phyloP scores from a whole-genome alignment of 129 eudicot species.

The Lactuca sativa region DNA sequence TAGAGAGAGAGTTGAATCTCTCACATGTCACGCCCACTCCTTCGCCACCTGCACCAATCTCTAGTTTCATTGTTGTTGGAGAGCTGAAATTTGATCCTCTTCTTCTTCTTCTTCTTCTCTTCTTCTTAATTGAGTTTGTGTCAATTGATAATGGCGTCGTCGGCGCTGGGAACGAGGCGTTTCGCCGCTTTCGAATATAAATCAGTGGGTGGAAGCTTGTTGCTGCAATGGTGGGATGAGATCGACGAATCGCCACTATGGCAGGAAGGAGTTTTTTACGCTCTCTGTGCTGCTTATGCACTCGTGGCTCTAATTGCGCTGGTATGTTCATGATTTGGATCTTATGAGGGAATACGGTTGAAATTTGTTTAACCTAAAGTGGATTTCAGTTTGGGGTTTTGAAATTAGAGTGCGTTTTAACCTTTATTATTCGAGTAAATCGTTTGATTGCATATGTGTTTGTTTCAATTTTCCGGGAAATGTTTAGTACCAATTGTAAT shows the following conservation, averaged over 20 bases:
- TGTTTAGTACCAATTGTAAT: background rate
- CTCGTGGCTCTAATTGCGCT: constrained; percentile 54
- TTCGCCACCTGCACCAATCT: constrained; percentile 29
- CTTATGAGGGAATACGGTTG: background rate
- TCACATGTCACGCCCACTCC: constrained; percentile 18
- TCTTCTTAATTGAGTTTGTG: background rate
- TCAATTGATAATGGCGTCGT: constrained; percentile 17
- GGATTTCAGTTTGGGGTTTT: background rate
- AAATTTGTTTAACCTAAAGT: constrained; percentile 8
- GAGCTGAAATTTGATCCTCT: constrained; percentile 12
- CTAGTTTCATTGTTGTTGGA: constrained; percentile 13
- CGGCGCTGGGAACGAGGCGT: background rate
- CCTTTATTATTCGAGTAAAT: background rate
- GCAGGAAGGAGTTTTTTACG: constrained; percentile 47
- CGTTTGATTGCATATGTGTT: background rate
- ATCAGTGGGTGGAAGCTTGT: background rate
- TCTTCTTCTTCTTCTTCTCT: background rate
- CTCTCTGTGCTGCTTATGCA: constrained; percentile 53
- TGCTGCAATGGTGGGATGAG: constrained; percentile 35
- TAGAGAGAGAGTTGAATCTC: constrained; percentile 4
- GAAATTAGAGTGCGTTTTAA: background rate
- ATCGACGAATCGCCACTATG: constrained; percentile 31
- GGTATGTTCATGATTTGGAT: constrained; percentile 34
- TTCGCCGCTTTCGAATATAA: constrained; percentile 19
- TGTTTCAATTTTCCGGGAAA: constrained; percentile 8